A percentile compares a stretch with the other conserved stretches of the same genome.
phyloP scores from a whole-genome alignment of 768 basidiomycete species.

The Phanerochaete sordida region DNA sequence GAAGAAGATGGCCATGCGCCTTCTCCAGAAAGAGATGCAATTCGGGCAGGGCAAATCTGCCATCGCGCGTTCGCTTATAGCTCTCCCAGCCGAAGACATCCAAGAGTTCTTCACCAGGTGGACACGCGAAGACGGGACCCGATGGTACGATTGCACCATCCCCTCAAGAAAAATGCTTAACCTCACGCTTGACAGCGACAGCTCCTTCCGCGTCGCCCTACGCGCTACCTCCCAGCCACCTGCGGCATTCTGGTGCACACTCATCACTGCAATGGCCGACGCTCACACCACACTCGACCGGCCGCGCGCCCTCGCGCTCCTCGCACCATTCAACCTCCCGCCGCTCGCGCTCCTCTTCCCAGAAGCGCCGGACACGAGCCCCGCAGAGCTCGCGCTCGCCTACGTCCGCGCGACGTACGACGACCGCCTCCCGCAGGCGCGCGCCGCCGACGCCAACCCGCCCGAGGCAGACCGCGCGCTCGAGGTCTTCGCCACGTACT shows the following conservation, averaged over 20 bases:
- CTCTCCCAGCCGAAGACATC: neutral
- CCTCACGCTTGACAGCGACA: neutral
- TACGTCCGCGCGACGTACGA: neutral
- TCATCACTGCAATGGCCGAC: neutral
- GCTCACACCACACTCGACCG: neutral
- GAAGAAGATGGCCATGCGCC: neutral
- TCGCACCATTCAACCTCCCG: neutral
- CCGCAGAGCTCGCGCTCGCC: neutral
- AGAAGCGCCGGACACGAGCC: neutral
- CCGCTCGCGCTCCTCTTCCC: neutral
- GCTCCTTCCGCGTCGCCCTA: neutral
- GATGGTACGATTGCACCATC: neutral
- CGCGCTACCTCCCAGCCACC: neutral
- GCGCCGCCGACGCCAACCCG: neutral
- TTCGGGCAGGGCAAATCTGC: neutral
- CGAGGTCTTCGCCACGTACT: neutral
- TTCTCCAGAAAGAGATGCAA: neutral
- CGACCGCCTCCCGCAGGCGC: neutral
- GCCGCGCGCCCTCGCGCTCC: neutral
- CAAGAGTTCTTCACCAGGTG: neutral
- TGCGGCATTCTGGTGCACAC: neutral
- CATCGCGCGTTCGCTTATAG: neutral
- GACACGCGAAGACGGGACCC: neutral
- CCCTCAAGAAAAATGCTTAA: neutral
- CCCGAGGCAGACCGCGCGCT: neutral